A percentile compares a stretch with the other conserved stretches of the same genome.
phyloP scores from a whole-genome alignment of 345 rosid species.

The Eucalyptus pauciflora region DNA sequence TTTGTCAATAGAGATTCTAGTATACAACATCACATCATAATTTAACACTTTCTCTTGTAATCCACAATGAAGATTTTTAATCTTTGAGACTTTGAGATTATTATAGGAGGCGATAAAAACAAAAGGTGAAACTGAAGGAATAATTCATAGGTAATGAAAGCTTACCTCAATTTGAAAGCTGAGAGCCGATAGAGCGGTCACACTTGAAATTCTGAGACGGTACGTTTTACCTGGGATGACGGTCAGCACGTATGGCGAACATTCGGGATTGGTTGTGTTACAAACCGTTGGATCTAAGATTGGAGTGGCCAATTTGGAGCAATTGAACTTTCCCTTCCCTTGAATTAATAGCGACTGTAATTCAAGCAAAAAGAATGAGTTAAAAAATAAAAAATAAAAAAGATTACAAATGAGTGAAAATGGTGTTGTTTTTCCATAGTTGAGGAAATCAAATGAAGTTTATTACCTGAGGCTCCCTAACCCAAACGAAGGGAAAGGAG shows the following conservation, averaged over 20 bases:
- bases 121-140: neutral
- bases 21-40: too few species aligned
- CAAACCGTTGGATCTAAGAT: slow-evolving; percentile 13
- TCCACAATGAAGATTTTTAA: neutral
- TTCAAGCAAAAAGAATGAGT: neutral
- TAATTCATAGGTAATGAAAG: neutral
- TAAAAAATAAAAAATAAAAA: neutral
- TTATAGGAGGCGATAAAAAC: neutral
- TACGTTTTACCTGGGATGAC: slow-evolving; percentile 54
- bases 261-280: slow-evolving; percentile 36
- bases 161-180: slow-evolving; percentile 65
- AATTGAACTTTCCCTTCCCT: slow-evolving; percentile 54
- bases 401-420: neutral
- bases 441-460: neutral
- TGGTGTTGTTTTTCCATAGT: neutral
- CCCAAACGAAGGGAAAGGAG: slow-evolving; percentile 37
- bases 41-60: neutral
- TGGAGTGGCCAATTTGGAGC: slow-evolving; percentile 22
- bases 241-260: slow-evolving; percentile 28
- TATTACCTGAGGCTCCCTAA: slow-evolving; percentile 62
- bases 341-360: slow-evolving; percentile 56
- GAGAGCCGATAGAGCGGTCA: slow-evolving; percentile 63
- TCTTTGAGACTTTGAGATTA: neutral
- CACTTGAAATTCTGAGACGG: slow-evolving; percentile 45
- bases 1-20: neutral